Percentiles rank a stretch among this genome's conserved stretches.
These are phyloP conservation scores for Juglanconis oblonga DNA, from an alignment of 2,329 filamentous ascomycete species.

Conservation along the genomic window DNA sequence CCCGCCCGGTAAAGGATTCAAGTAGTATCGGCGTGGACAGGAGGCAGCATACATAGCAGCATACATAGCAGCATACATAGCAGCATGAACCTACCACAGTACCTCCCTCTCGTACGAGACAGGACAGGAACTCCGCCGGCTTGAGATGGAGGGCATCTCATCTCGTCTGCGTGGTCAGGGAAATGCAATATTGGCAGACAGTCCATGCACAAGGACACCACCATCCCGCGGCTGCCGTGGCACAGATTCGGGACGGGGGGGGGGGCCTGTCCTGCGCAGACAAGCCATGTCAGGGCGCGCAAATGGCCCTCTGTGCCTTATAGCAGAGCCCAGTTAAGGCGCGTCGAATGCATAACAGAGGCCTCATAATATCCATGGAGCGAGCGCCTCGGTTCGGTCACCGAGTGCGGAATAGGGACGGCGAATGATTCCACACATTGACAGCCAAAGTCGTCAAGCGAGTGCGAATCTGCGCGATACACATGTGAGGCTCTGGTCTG, in stretches of 20 bases:
- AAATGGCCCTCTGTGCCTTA: neutral
- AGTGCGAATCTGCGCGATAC: neutral
- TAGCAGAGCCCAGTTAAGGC: neutral
- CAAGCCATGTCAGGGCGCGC: neutral
- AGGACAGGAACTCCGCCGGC: neutral
- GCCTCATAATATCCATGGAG: neutral
- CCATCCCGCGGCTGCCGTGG: neutral
- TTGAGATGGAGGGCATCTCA: neutral
- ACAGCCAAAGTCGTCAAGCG: neutral
- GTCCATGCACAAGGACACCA: neutral
- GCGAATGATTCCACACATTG: neutral
- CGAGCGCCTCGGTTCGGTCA: neutral
- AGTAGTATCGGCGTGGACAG: neutral
- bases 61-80: too few relatives aligned
- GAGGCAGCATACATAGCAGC: too few relatives aligned
- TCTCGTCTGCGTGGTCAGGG: neutral
- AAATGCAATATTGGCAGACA: too few relatives aligned
- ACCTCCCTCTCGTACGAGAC: neutral
- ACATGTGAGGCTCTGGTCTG: neutral
- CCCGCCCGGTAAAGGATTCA: neutral
- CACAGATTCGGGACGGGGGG: too few relatives aligned
- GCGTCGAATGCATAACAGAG: slow-evolving; percentile 7
- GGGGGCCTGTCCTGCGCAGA: neutral
- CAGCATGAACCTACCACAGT: too few relatives aligned
- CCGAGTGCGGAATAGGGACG: neutral